Evolutionary conservation across 495 filamentous ascomycete genomes (phyloP).

Genomic region (Pseudotulostoma volvatum): DNA sequence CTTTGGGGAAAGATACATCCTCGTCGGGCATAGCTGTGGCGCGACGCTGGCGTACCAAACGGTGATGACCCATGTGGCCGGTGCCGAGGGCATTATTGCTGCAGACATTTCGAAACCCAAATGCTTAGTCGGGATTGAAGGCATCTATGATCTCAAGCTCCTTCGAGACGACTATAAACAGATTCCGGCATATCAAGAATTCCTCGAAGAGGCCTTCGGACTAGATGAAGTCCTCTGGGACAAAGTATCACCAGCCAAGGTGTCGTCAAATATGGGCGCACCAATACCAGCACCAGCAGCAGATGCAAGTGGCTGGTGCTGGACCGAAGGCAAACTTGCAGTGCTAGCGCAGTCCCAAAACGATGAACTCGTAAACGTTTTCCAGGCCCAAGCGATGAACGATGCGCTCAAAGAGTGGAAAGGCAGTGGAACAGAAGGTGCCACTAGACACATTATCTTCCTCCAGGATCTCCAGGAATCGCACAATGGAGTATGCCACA

Average conservation of each 20-base stretch:
- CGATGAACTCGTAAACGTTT: conserved; percentile 44
- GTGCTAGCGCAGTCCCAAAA: conserved; percentile 42
- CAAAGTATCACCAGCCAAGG: conserved; percentile 32
- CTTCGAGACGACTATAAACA: conserved; percentile 32
- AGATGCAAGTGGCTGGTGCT: conserved; percentile 21
- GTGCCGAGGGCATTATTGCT: conserved; percentile 7
- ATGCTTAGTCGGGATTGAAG: conserved; percentile 43
- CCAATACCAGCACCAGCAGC: too few species aligned
- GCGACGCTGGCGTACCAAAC: conserved; percentile 57
- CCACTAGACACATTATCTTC: conserved; percentile 17
- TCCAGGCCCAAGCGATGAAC: conserved; percentile 34
- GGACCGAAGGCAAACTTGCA: conserved; percentile 29
- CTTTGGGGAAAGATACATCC: conserved; percentile 37
- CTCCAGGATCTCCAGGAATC: conserved; percentile 34
- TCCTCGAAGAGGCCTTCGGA: conserved; percentile 50
- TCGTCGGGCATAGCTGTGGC: conserved; percentile 65
- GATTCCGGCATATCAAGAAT: conserved; percentile 36
- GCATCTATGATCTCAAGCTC: conserved; percentile 48
- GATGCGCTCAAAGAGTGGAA: conserved; percentile 18
- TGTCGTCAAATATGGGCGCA: conserved; percentile 17
- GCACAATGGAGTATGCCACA: conserved; percentile 48
- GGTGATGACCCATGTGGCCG: conserved; percentile 28
- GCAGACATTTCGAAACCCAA: conserved; percentile 16
- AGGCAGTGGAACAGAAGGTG: conserved; percentile 9
- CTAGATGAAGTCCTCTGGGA: conserved; percentile 33